A percentile compares a stretch with the other conserved stretches of the same genome.
These are phyloP conservation scores for Leccinum ochraceum DNA, from an alignment of 768 basidiomycete genomes.

Conservation along the genomic window DNA sequence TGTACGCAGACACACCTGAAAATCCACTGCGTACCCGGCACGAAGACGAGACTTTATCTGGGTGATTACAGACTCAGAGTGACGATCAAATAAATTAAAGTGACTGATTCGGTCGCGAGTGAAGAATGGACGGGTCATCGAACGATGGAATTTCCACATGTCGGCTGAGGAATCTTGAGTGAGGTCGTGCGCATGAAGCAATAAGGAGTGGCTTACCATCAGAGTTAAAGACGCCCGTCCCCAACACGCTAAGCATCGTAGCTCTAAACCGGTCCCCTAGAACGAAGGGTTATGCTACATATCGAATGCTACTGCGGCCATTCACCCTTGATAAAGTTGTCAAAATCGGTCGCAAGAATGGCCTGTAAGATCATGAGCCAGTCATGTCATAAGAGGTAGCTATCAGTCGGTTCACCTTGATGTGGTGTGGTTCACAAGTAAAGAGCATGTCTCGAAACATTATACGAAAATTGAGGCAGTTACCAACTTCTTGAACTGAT, in stretches of 20 bases:
- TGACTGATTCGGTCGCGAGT: slow-evolving; percentile 58
- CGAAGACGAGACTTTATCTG: slow-evolving; percentile 50
- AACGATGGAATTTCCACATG: slow-evolving; percentile 66
- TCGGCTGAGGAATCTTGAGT: slow-evolving; percentile 35
- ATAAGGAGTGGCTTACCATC: slow-evolving; percentile 44
- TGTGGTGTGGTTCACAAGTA: slow-evolving; percentile 53
- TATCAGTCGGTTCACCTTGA: slow-evolving; percentile 38
- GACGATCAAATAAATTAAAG: slow-evolving; percentile 61
- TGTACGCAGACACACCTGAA: slow-evolving; percentile 41
- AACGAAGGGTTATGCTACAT: not conserved
- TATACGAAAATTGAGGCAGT: slow-evolving; percentile 45
- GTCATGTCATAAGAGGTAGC: not conserved
- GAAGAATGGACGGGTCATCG: slow-evolving; percentile 66
- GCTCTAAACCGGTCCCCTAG: slow-evolving; percentile 39
- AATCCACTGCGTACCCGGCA: slow-evolving; percentile 55
- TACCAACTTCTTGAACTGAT: slow-evolving; percentile 37
- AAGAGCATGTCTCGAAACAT: slow-evolving; percentile 48
- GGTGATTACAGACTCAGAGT: slow-evolving; percentile 44
- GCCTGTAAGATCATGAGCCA: slow-evolving; percentile 19
- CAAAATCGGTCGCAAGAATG: slow-evolving; percentile 58
- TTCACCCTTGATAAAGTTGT: slow-evolving; percentile 59
- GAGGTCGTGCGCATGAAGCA: not conserved
- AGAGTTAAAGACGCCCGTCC: slow-evolving; percentile 69
- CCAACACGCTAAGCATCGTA: slow-evolving; percentile 50
- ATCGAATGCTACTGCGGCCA: not conserved